Evolutionary conservation across 148 eudicot genomes (phyloP).

Genomic region (Arbutus unedo): DNA sequence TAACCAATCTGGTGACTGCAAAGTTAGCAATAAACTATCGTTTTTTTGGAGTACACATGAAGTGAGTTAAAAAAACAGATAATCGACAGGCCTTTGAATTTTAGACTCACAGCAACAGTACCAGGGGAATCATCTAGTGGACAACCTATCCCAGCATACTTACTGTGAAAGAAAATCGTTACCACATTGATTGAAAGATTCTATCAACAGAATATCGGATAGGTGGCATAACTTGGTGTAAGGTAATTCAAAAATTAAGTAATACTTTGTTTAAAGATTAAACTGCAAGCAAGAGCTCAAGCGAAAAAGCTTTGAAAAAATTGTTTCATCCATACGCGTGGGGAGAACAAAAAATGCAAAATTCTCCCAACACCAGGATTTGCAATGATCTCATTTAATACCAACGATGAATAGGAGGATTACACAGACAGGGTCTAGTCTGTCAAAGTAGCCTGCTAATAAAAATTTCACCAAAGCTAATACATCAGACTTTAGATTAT

Average conservation of each 20-base stretch:
- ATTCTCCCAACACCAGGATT: not conserved
- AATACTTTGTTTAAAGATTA: not conserved
- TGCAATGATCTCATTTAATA: not conserved
- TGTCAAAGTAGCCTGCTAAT: not conserved
- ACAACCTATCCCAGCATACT: not conserved
- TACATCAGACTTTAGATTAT: not conserved
- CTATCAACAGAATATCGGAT: not conserved
- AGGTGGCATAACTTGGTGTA: not conserved
- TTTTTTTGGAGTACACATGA: not conserved
- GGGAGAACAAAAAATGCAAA: not conserved
- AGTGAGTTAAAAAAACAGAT: not conserved
- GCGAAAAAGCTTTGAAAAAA: not conserved
- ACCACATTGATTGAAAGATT: not conserved
- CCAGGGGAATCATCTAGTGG: not conserved
- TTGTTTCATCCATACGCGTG: not conserved
- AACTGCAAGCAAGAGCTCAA: not conserved
- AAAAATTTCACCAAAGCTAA: not conserved
- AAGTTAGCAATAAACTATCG: not conserved
- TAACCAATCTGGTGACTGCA: no score
- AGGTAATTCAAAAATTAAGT: conserved; percentile 2
- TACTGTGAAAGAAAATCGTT: not conserved
- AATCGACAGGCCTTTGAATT: not conserved
- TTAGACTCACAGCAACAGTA: no score
- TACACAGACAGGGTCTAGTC: not conserved
- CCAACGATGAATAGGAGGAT: not conserved